Base-by-base conservation (phyloP, 352 stramenopile species). In the Globisporangium nunn region DNA sequence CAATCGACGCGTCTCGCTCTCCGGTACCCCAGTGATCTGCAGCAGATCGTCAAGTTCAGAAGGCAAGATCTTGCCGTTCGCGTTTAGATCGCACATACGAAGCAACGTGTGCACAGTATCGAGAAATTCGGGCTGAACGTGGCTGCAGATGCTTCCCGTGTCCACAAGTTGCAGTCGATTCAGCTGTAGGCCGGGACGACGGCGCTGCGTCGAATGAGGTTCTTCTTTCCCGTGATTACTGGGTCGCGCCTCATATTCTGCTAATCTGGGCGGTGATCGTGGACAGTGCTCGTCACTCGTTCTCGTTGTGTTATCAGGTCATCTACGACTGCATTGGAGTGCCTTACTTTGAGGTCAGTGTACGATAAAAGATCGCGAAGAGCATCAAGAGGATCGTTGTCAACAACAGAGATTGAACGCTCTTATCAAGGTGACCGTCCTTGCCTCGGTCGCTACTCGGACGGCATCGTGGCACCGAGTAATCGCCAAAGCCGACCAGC, bases 401-500 rank as follows among this genome's bases (percentile, higher is more conserved):
- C 23, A 23, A 23, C 23, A 23, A 23, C 23, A 23, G 23, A 23
- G 23, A 23, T 23, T 23, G 23, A 23, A 23, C 23, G 23, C 23
- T 23, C 23, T 23, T 23, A 23, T 23, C 23, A 23, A 23, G 23
- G 23, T 23, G 23, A 23, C 23, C 23, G 23, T 23, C 23, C 23
- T 23, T 23, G 23, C 23, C 23, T 23, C 23, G 6, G 2, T 47
- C 51, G 6, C 51, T 29, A 51, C 23, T 51, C 4, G 6, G 46
- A 37, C 28, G 71, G 71, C 11, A 60, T 49, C 6, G 58, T 57
- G 14, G 64, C 67, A n/a, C 71, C 67, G 6, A 84, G 43, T 15
- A 30, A 64, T 11, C 61, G 54, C 74, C 75, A 84, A 3, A 59
- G 66, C 56, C 64, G 65, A 30, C 56, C 60, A 1, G 62, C 70